Percentiles rank a stretch among this genome's conserved stretches.
Conservation (phyloP, 2,329 filamentous ascomycete species). For the Zymoseptoria tritici region DNA sequence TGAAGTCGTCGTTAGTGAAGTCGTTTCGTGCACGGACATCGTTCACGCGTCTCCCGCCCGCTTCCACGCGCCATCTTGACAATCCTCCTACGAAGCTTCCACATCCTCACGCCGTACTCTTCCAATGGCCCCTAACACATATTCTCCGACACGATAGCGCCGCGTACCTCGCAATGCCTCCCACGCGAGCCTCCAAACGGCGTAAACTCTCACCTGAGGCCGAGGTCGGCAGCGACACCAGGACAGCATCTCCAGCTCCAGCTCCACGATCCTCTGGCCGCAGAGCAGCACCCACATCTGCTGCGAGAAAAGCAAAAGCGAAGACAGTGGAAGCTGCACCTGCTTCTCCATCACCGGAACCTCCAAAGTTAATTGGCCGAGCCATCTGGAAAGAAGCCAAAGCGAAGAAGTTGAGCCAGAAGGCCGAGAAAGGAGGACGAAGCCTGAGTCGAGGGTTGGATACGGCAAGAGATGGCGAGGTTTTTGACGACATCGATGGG, state of each 20-base stretch:
- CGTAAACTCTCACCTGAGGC: slow-evolving; percentile 21
- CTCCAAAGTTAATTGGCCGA: slow-evolving; percentile 3
- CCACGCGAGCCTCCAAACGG: slow-evolving; percentile 24
- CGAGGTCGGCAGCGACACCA: slow-evolving; percentile 2
- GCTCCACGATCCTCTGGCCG: neutral
- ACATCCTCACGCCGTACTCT: neutral
- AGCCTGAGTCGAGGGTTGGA: neutral
- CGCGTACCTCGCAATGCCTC: slow-evolving; percentile 13
- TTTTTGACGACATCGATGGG: slow-evolving; percentile 40
- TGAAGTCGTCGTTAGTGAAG: too few species aligned
- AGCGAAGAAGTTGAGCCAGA: slow-evolving; percentile 2
- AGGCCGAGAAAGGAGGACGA: neutral
- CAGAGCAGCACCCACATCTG: neutral
- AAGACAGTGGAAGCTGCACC: slow-evolving; percentile 5
- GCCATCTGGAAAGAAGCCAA: slow-evolving; percentile 15
- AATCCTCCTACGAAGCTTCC: neutral
- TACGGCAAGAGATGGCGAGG: slow-evolving; percentile 9
- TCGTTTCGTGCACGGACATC: too few species aligned
- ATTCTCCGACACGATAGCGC: neutral
- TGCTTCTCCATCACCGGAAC: neutral
- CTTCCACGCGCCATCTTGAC: neutral
- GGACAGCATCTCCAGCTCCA: slow-evolving; percentile 7
- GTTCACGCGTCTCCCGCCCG: too few species aligned
- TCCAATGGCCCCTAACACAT: neutral
- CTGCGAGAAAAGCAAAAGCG: slow-evolving; percentile 1